Evolutionary conservation across 108 stramenopile genomes (phyloP).

Genomic region (Skeletonema grethae): DNA sequence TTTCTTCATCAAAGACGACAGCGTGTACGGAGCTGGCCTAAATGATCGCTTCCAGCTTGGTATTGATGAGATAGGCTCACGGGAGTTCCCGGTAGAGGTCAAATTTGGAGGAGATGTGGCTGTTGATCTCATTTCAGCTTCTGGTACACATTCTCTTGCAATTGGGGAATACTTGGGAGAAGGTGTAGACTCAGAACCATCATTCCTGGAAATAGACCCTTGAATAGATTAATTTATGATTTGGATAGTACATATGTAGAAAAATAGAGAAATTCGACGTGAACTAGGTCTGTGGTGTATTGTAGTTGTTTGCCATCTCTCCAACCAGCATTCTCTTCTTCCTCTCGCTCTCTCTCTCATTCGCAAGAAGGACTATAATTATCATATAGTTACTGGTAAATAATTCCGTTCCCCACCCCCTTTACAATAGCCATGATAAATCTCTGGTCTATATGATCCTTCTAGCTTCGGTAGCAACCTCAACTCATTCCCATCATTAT

Average conservation of each 20-base stretch:
- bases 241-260: too few relatives aligned
- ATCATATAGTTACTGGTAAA: constrained; percentile 41
- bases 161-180: background rate
- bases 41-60: constrained; percentile 30
- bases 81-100: constrained; percentile 1
- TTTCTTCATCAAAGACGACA: constrained; percentile 27
- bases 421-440: constrained; percentile 71
- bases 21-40: constrained; percentile 18
- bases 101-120: constrained; percentile 9
- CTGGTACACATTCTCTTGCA: constrained; percentile 24
- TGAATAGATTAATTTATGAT: too few relatives aligned
- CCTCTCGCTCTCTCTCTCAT: background rate
- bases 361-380: background rate
- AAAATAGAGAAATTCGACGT: too few relatives aligned
- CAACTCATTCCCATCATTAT: constrained; percentile 7
- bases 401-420: constrained; percentile 56
- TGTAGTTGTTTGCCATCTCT: too few relatives aligned
- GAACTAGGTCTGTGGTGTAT: too few relatives aligned
- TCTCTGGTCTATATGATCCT: constrained; percentile 38
- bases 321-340: too few relatives aligned
- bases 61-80: constrained; percentile 15
- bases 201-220: too few relatives aligned
- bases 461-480: constrained; percentile 37
- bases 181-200: too few relatives aligned
- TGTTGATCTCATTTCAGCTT: constrained; percentile 17